Percentiles rank a stretch among this genome's conserved stretches.
Evolutionary conservation across 1,284 basidiomycete species (phyloP).

Genomic region (Cystobasidium sp.): DNA sequence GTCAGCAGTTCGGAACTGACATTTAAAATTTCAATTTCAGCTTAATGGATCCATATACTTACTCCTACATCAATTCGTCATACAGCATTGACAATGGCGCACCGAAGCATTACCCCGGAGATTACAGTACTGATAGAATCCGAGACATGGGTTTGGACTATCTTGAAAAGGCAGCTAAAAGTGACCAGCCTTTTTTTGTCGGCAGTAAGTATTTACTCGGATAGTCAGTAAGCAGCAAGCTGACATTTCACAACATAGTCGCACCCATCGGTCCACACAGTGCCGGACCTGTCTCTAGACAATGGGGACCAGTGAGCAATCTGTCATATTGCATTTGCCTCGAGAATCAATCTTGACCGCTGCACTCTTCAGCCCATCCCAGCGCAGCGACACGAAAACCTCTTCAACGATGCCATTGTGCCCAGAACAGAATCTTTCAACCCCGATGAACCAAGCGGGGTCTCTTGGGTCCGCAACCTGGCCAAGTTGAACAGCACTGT

Average conservation of each 20-base stretch:
- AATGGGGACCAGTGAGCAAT: constrained; percentile 37
- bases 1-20: too few species aligned
- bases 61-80: constrained; percentile 53
- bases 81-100: constrained; percentile 32
- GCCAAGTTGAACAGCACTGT: constrained; percentile 53
- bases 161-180: constrained; percentile 47
- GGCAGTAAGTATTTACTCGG: constrained; percentile 31
- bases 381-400: constrained; percentile 50
- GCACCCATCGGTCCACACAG: constrained; percentile 48
- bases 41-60: constrained; percentile 55
- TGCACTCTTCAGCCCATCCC: background rate
- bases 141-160: constrained; percentile 50
- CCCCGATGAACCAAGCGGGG: constrained; percentile 50
- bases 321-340: background rate
- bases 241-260: constrained; percentile 21
- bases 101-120: constrained; percentile 35
- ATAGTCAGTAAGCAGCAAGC: background rate
- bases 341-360: background rate
- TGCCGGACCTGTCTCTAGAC: constrained; percentile 36
- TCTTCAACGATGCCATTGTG: constrained; percentile 50
- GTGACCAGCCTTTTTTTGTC: constrained; percentile 53
- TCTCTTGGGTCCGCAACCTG: constrained; percentile 53
- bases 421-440: constrained; percentile 50
- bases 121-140: constrained; percentile 54
- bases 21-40: constrained; percentile 8